Base-by-base conservation (phyloP, 2,329 filamentous ascomycete genomes). In the Penicillium concentricum region DNA sequence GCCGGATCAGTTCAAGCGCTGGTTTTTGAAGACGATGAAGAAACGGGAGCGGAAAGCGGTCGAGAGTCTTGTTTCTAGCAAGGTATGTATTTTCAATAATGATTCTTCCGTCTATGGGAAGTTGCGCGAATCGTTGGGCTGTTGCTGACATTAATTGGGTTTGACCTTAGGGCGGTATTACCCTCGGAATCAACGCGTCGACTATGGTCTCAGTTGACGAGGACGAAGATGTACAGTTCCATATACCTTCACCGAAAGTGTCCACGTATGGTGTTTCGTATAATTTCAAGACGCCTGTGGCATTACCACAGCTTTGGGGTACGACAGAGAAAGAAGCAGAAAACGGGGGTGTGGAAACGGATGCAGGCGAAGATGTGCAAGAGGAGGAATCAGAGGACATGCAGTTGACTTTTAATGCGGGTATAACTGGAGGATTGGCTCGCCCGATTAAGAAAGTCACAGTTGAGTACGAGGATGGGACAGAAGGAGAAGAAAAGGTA, bases 1-100 rank as follows among this genome's bases (percentile, higher is more conserved):
- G 34, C 65, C 69, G n/a, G 64, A 69, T 42, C 70, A 78, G 60
- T 78, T 78, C 62, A 70, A 74, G 30, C 60, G 56, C 20, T 78
- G 75, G 75, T 77, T 77, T 51, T 58, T 77, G 58, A 70, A 67
- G 35, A 67, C 58, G 3, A 76, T 79, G 75, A 74, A 74, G 61
- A 69, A 61, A 30, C 68, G 70, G 48, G 76, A 79, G 60, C 67
- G 73, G 49, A 66, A 67, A 38, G 63, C 65, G 26, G 50, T 79
- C 15, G 66, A 77, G 52, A 65, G 66, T 18, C 35, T 78, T 61
- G 74, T 78, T 16, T 62, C 62, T 22, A 70, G 69, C 53, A 69
- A 64, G 66, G 75, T 77, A 65, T 56, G 74, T 67, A 48, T 20
- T 8, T 51, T 46, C 22, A 28, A 51, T 38, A 28, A 30, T 41